Percentiles rank a stretch among this genome's conserved stretches.
These are phyloP conservation scores for Micractinium conductrix DNA, from an alignment of 139 green algal species.

Conservation along the genomic window DNA sequence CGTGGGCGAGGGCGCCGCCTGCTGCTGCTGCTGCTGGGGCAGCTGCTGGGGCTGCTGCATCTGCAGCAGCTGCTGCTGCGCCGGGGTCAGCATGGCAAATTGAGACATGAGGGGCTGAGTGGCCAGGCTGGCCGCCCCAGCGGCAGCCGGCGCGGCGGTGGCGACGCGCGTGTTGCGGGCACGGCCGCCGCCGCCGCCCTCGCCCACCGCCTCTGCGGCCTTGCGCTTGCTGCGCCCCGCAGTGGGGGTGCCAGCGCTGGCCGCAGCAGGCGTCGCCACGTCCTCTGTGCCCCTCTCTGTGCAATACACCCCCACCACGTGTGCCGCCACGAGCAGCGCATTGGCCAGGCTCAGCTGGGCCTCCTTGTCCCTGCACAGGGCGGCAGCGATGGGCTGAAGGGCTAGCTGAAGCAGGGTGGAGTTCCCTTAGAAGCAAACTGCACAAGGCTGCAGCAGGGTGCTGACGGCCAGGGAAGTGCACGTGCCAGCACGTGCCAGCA, in stretches of 20 bases:
- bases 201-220: background rate
- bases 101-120: too few species aligned
- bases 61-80: too few species aligned
- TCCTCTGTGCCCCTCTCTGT: background rate
- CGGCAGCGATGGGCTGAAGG: background rate
- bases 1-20: too few species aligned
- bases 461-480: too few species aligned
- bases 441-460: too few species aligned
- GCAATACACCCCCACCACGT: background rate
- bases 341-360: background rate
- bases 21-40: too few species aligned
- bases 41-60: too few species aligned
- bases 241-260: background rate
- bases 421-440: too few species aligned
- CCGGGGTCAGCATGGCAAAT: too few species aligned
- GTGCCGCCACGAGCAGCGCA: slow-evolving; percentile 3
- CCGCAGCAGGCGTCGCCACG: background rate
- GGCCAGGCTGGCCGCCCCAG: background rate
- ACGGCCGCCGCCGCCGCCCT: background rate
- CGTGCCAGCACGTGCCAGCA: too few species aligned
- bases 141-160: too few species aligned
- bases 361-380: too few species aligned
- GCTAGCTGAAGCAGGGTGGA: background rate
- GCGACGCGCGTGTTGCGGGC: background rate
- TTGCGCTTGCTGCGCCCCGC: slow-evolving; percentile 4